Evolutionary conservation across 176 grass and related monocot species (phyloP).

Genomic region (Aegilops longissima): DNA sequence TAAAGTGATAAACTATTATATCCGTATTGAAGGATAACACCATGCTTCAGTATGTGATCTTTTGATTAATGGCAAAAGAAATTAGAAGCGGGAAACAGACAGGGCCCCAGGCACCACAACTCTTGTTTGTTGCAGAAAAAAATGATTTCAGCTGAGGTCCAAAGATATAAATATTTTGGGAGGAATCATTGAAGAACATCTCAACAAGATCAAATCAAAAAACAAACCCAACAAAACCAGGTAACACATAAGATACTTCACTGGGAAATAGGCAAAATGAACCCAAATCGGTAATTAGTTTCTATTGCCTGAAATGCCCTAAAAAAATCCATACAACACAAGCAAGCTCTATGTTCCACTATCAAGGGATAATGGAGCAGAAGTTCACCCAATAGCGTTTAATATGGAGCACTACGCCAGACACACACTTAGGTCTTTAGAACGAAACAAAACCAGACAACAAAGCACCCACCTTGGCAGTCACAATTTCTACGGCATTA

Average conservation of each 20-base stretch:
- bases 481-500: neutral
- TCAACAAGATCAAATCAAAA: slow-evolving; percentile 8
- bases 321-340: too few species aligned
- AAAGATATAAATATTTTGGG: neutral
- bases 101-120: neutral
- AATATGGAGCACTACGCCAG: neutral
- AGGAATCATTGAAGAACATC: neutral
- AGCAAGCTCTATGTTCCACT: neutral
- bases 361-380: neutral
- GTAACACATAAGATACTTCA: neutral
- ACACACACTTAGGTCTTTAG: neutral
- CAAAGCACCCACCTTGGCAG: too few species aligned
- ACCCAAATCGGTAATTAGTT: neutral
- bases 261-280: neutral
- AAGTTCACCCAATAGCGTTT: neutral
- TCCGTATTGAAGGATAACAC: neutral
- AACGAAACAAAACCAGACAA: neutral
- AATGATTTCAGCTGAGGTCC: neutral
- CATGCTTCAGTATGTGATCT: neutral
- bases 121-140: neutral
- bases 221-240: neutral
- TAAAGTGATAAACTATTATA: neutral
- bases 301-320: neutral
- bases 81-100: neutral
- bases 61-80: neutral